Evolutionary conservation across 768 basidiomycete genomes (phyloP).

Genomic region (Xanthoconium stramineum): DNA sequence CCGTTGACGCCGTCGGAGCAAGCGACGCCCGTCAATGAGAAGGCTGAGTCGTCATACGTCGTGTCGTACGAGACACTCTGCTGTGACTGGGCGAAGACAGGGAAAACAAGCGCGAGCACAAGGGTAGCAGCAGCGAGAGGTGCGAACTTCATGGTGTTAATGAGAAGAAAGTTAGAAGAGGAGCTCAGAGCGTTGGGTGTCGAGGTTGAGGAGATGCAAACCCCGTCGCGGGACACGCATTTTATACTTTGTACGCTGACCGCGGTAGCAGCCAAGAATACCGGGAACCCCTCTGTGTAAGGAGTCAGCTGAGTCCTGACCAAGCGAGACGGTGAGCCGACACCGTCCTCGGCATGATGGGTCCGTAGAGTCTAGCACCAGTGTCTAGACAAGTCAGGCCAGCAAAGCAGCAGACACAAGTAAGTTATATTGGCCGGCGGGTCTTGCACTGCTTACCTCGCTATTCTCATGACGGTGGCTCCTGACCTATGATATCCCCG

Average conservation of each 20-base stretch:
- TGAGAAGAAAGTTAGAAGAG: background rate
- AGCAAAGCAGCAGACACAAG: too few species aligned
- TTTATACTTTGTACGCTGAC: conserved; percentile 10
- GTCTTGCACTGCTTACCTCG: too few species aligned
- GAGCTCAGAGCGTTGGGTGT: background rate
- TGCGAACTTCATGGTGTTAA: conserved; percentile 24
- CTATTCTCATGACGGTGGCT: too few species aligned
- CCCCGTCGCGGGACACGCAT: background rate
- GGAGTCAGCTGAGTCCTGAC: background rate
- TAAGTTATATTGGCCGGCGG: too few species aligned
- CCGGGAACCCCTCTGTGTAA: background rate
- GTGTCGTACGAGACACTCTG: conserved; percentile 29
- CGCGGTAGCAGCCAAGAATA: background rate
- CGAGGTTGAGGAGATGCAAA: background rate
- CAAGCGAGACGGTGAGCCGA: too few species aligned
- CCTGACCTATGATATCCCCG: too few species aligned
- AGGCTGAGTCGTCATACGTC: conserved; percentile 26
- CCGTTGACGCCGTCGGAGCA: conserved; percentile 35
- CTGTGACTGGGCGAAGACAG: conserved; percentile 13
- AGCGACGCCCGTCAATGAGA: conserved; percentile 21
- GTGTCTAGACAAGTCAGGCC: too few species aligned
- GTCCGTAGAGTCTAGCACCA: too few species aligned
- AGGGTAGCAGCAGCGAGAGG: conserved; percentile 10
- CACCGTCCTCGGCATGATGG: too few species aligned
- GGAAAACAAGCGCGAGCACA: conserved; percentile 12